Base-by-base conservation (phyloP, 495 filamentous ascomycete genomes). In the Astrocystis sublimbata region DNA sequence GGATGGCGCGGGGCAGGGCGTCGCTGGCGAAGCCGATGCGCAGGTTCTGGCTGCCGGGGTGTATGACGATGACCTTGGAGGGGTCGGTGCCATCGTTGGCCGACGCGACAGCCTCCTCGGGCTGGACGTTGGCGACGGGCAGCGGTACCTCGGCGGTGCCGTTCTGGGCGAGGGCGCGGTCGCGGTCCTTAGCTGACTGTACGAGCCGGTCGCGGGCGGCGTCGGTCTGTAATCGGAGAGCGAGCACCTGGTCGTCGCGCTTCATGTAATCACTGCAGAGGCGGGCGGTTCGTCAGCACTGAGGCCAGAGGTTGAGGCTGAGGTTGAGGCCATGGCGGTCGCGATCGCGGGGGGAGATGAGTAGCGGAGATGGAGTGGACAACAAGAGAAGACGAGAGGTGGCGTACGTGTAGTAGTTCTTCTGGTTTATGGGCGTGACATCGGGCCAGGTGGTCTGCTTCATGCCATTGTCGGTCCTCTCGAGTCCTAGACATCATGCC, bases 331-430 rank as follows among this genome's bases (percentile, higher is more conserved):
- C n/a, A n/a, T n/a, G 40, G 40, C 40, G 42, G 28, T 35, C 21
- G 19, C 10, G 36, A n/a, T n/a, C n/a, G n/a, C n/a, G 40, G 13
- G 31, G 40, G 33, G 30, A 55, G 19, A n/a, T 28, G 21, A n/a
- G 21, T 26, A 28, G 33, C 19, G 31, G 40, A 17, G 23, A 30
- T 1, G 9, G 10, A 6, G 15, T n/a, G n/a, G 26, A 6, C 8
- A 19, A 26, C 7, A 26, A 30, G 13, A 12, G 19, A 31, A 17
- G 49, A 33, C 31, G 41, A 24, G 17, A 41, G 21, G 56, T 54
- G 21, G 81, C 92, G 58, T 82, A 97, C 92, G 94, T 98, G 69
- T 98, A 98, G 76, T 98, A 98, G 75, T 98, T 98, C 77, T 98
- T 98, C 71, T 98, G 94, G 71, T 98, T 98, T 73, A 98, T 98